Evolutionary conservation across 2,329 filamentous ascomycete species (phyloP).

Genomic region (Diaporthe aspalathi): DNA sequence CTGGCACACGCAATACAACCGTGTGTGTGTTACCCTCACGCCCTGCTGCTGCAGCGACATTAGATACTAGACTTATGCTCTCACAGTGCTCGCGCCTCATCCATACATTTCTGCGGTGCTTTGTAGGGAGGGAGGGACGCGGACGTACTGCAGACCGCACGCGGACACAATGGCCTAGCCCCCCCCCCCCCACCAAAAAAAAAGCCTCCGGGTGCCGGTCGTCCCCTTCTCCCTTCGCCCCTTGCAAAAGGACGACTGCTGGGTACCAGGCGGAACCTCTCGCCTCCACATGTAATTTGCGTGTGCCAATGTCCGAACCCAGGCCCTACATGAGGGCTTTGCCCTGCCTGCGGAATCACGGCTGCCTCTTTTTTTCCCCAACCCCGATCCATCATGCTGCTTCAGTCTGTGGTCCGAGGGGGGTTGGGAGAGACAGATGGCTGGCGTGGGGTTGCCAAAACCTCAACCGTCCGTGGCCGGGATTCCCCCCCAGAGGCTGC

Average conservation of each 20-base stretch:
- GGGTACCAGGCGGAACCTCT: constrained; percentile 2
- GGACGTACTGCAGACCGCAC: background rate
- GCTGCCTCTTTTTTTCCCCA: background rate
- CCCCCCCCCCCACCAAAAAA: too few relatives aligned
- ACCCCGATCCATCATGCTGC: background rate
- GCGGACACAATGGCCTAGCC: background rate
- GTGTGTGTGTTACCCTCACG: background rate
- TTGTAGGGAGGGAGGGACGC: too few relatives aligned
- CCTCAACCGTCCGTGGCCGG: background rate
- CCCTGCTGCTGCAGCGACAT: background rate
- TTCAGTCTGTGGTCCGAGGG: too few relatives aligned
- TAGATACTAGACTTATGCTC: background rate
- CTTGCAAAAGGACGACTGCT: constrained; percentile 17
- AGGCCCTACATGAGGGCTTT: background rate
- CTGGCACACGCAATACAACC: background rate
- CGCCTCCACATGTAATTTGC: constrained; percentile 24
- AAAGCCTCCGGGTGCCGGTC: background rate
- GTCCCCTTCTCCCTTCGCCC: background rate
- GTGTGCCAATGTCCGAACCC: background rate
- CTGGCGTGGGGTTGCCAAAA: too few relatives aligned
- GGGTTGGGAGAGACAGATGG: too few relatives aligned
- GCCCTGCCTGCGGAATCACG: background rate
- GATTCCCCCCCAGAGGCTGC: background rate
- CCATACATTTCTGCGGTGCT: too few relatives aligned
- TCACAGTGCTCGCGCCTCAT: background rate